Evolutionary conservation across 371 early-diverging fungal species (phyloP).

Genomic region (Basidiobolus meristosporus): DNA sequence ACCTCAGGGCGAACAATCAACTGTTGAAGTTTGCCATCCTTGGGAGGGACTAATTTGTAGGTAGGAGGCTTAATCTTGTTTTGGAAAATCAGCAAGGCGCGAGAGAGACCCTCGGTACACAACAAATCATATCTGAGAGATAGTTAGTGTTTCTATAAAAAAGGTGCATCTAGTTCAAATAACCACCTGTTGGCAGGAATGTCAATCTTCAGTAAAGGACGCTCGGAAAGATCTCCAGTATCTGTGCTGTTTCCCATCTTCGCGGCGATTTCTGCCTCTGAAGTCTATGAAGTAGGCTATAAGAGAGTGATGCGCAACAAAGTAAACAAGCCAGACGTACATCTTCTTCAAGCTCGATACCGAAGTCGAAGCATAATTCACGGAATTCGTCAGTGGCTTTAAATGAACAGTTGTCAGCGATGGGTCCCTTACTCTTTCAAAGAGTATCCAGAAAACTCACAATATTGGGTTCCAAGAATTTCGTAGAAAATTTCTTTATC

Average conservation of each 20-base stretch:
- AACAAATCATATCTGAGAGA: slow-evolving; percentile 75
- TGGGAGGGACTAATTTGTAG: neutral
- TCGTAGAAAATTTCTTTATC: slow-evolving; percentile 76
- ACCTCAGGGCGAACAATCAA: neutral
- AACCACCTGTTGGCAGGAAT: slow-evolving; percentile 96
- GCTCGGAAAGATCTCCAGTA: slow-evolving; percentile 45
- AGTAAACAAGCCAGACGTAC: slow-evolving; percentile 14
- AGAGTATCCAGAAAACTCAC: slow-evolving; percentile 18
- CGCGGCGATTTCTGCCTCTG: slow-evolving; percentile 51
- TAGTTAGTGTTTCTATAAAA: slow-evolving; percentile 1
- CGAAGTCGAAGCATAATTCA: slow-evolving; percentile 98
- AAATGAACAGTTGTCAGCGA: slow-evolving; percentile 1
- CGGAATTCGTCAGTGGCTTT: slow-evolving; percentile 75
- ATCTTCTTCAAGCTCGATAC: slow-evolving; percentile 98
- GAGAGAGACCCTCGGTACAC: slow-evolving; percentile 86
- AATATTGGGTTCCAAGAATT: slow-evolving; percentile 59
- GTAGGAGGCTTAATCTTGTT: slow-evolving; percentile 37
- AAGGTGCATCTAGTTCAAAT: slow-evolving; percentile 6
- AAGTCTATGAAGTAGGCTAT: slow-evolving; percentile 31
- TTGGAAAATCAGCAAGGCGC: slow-evolving; percentile 69
- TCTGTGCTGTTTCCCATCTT: slow-evolving; percentile 30
- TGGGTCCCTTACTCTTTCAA: neutral
- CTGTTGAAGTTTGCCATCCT: neutral
- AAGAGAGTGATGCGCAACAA: neutral
- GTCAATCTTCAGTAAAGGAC: slow-evolving; percentile 90